Evolutionary conservation across 129 eudicot species (phyloP).

Genomic region (Solidago caesia): DNA sequence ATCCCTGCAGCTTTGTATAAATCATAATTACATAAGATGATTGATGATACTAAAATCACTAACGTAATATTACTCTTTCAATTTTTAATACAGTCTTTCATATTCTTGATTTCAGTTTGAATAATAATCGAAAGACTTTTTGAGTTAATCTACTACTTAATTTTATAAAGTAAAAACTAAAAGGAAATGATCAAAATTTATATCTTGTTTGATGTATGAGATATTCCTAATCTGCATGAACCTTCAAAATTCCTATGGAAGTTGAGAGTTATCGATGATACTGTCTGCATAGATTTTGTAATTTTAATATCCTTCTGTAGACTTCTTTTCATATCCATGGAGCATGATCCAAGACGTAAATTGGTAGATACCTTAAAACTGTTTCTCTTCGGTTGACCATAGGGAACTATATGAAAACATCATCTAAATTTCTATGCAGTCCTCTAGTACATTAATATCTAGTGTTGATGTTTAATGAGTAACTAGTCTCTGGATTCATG

Average conservation of each 20-base stretch:
- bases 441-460: not conserved
- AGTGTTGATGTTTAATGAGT: not conserved
- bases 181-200: not conserved
- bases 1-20: too few relatives aligned
- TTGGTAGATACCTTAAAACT: not conserved
- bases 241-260: not conserved
- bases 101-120: not conserved
- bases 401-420: not conserved
- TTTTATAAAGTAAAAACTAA: not conserved
- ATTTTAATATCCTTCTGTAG: not conserved
- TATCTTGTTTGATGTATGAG: not conserved
- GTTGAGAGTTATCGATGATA: not conserved
- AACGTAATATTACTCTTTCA: too few relatives aligned
- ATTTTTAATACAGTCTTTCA: not conserved
- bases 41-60: too few relatives aligned
- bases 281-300: not conserved
- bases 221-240: not conserved
- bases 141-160: not conserved
- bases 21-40: too few relatives aligned
- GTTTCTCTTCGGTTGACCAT: not conserved
- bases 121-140: not conserved
- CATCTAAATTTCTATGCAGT: constrained; percentile 9
- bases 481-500: constrained; percentile 1
- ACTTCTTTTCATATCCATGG: not conserved
- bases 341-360: not conserved